These are phyloP conservation scores for Malassezia pachydermatis DNA, from an alignment of 1,284 basidiomycete genomes.

Conservation along the genomic window DNA sequence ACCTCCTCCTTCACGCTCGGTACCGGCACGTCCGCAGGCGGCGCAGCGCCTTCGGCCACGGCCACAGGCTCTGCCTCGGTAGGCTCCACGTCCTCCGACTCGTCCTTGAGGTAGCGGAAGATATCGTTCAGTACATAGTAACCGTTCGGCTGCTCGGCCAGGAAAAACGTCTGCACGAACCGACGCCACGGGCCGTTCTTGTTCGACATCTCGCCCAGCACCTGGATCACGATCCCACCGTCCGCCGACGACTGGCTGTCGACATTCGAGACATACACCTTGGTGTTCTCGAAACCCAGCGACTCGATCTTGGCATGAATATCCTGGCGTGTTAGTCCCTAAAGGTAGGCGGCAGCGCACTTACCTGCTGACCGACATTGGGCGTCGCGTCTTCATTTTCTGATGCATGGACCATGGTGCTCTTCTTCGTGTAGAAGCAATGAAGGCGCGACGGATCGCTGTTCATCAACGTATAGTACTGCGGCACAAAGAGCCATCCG, in stretches of 20 bases:
- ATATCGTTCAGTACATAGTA: slow-evolving; percentile 99
- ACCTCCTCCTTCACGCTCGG: slow-evolving; percentile 27
- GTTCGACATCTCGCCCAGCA: slow-evolving; percentile 93
- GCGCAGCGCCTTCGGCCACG: slow-evolving; percentile 17
- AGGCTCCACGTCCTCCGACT: slow-evolving; percentile 18
- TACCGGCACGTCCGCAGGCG: slow-evolving; percentile 23
- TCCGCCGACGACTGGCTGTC: slow-evolving; percentile 65
- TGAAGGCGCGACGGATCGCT: slow-evolving; percentile 91
- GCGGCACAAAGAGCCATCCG: slow-evolving; percentile 48
- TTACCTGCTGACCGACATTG: slow-evolving; percentile 84
- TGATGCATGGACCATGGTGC: slow-evolving; percentile 82
- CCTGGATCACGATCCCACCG: slow-evolving; percentile 95
- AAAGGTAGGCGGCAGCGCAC: too few species aligned
- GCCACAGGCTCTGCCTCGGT: slow-evolving; percentile 18
- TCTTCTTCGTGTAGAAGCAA: slow-evolving; percentile 97
- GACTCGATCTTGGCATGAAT: slow-evolving; percentile 91
- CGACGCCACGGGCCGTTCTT: slow-evolving; percentile 79
- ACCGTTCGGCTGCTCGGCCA: slow-evolving; percentile 95
- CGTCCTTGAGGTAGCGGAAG: slow-evolving; percentile 94
- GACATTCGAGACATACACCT: slow-evolving; percentile 70
- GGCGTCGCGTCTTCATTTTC: slow-evolving; percentile 59
- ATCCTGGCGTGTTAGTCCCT: too few species aligned
- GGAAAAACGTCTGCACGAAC: slow-evolving; percentile 99
- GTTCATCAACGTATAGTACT: slow-evolving; percentile 76
- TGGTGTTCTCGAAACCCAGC: slow-evolving; percentile 89